phyloP scores from a whole-genome alignment of 805 yeast genomes.

The Wickerhamomyces sydowiorum region DNA sequence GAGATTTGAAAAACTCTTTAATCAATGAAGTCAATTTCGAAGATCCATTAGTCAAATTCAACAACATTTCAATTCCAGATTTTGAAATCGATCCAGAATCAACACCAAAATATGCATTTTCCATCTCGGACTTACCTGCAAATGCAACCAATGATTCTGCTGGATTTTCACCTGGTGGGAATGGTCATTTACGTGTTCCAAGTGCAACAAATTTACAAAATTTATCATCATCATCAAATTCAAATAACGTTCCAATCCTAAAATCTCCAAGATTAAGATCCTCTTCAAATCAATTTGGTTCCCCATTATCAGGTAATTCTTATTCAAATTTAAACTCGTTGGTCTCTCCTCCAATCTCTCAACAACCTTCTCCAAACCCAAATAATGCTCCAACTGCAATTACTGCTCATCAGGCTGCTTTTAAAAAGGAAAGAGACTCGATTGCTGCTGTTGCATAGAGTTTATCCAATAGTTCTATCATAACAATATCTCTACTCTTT shows the following conservation, averaged over 20 bases:
- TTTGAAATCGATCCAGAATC: background rate
- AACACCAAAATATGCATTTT: slow-evolving; percentile 2
- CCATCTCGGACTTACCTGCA: slow-evolving; percentile 1
- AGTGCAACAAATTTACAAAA: background rate
- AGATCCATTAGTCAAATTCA: slow-evolving; percentile 4
- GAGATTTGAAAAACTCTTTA: slow-evolving; percentile 7
- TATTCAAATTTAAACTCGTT: background rate
- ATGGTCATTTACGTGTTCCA: background rate
- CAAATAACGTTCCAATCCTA: background rate
- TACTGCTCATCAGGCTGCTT: background rate
- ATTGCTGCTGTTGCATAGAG: background rate
- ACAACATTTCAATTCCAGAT: background rate
- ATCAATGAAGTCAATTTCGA: slow-evolving; percentile 2
- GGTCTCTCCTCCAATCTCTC: background rate
- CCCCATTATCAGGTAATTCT: background rate
- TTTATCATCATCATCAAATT: background rate
- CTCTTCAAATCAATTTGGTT: background rate
- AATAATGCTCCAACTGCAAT: background rate
- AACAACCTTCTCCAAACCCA: background rate
- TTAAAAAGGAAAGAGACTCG: background rate
- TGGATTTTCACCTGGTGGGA: background rate
- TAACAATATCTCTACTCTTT: too few relatives aligned
- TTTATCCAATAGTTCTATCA: too few relatives aligned
- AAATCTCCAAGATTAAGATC: background rate
- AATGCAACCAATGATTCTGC: background rate